A percentile compares a stretch with the other conserved stretches of the same genome.
Evolutionary conservation across 2,329 filamentous ascomycete species (phyloP).

Genomic region (Plectosphaerella plurivora): DNA sequence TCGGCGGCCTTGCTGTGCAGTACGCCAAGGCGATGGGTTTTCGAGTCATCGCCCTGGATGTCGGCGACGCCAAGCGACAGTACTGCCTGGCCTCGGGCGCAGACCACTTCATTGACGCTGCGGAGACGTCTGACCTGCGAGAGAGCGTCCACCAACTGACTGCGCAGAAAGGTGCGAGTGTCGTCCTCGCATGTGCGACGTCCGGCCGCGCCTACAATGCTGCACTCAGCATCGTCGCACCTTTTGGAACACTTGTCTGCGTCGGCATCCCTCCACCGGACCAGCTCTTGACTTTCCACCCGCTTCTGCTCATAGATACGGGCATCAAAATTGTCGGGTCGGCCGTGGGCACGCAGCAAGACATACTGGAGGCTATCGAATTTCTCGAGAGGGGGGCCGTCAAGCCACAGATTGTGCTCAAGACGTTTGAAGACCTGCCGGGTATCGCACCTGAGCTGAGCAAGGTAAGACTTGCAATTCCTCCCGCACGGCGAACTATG

Average conservation of each 20-base stretch:
- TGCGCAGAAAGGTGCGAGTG: slow-evolving; percentile 15
- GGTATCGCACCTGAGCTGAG: too few species aligned
- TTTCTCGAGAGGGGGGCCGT: too few species aligned
- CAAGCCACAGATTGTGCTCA: too few species aligned
- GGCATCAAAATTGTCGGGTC: too few species aligned
- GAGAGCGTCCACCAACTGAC: slow-evolving; percentile 19
- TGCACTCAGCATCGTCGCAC: slow-evolving; percentile 25
- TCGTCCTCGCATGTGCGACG: slow-evolving; percentile 25
- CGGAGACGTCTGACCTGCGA: slow-evolving; percentile 12
- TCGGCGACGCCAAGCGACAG: slow-evolving; percentile 21
- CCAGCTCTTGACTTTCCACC: too few species aligned
- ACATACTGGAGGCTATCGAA: too few species aligned
- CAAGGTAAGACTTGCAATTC: too few species aligned
- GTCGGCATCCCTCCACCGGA: slow-evolving; percentile 27
- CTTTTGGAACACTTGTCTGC: slow-evolving; percentile 33
- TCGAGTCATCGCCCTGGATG: slow-evolving; percentile 32
- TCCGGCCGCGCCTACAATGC: slow-evolving; percentile 25
- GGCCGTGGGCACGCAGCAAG: too few species aligned
- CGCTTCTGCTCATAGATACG: too few species aligned
- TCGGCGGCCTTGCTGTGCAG: slow-evolving; percentile 31
- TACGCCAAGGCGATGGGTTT: slow-evolving; percentile 37
- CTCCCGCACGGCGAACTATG: too few species aligned
- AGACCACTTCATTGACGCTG: slow-evolving; percentile 31
- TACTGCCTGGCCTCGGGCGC: slow-evolving; percentile 26
- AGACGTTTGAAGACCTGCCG: too few species aligned